Percentiles rank a stretch among this genome's conserved stretches.
These are phyloP conservation scores for Peniophora sp. DNA, from an alignment of 1,284 basidiomycete genomes.

Conservation along the genomic window DNA sequence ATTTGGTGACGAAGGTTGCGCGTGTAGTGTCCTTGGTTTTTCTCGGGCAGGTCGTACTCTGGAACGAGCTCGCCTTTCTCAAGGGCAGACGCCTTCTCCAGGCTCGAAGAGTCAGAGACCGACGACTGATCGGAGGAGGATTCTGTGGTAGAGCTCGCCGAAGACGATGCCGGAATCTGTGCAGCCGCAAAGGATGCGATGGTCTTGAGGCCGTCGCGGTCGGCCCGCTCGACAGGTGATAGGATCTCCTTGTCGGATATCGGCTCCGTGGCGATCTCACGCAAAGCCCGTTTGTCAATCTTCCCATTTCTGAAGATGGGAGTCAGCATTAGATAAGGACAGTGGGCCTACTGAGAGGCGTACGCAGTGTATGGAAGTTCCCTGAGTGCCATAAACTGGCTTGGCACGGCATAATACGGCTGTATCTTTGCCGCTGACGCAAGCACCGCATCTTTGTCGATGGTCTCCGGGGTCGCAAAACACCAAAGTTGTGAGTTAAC, in stretches of 20 bases:
- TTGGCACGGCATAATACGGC: constrained; percentile 54
- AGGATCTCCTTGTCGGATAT: constrained; percentile 6
- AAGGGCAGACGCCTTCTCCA: constrained; percentile 28
- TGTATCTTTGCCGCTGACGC: constrained; percentile 39
- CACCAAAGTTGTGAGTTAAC: constrained; percentile 48
- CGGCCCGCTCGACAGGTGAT: constrained; percentile 1
- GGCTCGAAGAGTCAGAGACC: constrained; percentile 5
- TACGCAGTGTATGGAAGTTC: constrained; percentile 45
- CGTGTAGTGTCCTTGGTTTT: constrained; percentile 35
- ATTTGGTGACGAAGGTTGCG: constrained; percentile 48
- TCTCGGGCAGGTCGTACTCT: constrained; percentile 41
- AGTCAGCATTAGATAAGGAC: constrained; percentile 2
- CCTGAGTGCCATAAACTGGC: constrained; percentile 31
- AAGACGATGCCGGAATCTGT: background rate
- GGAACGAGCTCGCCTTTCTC: constrained; percentile 17
- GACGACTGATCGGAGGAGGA: background rate
- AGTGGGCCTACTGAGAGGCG: constrained; percentile 9
- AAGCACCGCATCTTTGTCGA: constrained; percentile 31
- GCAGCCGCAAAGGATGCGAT: background rate
- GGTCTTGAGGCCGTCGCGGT: background rate
- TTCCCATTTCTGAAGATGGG: constrained; percentile 15
- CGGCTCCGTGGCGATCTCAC: background rate
- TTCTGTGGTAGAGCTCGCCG: background rate
- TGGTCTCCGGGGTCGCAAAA: constrained; percentile 38
- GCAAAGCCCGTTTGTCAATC: background rate